Percentiles rank a stretch among this genome's conserved stretches.
Conservation (phyloP, 805 yeast genomes). For the Wickerhamomyces hampshirensis region DNA sequence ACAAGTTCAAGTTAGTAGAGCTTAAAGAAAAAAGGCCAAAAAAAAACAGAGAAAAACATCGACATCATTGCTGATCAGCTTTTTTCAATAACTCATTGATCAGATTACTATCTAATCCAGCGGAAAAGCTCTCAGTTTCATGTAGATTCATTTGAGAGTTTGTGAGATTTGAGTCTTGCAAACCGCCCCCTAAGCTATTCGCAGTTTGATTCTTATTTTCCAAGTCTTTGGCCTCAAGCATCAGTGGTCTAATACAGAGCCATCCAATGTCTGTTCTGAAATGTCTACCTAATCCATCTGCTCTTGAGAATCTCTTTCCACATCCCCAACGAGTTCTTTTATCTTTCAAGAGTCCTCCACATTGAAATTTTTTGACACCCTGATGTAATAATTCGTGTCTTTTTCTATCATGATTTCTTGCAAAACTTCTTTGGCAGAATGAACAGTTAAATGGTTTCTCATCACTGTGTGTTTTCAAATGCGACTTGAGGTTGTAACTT, state of each 20-base stretch:
- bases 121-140: no score
- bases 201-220: no score
- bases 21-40: no score
- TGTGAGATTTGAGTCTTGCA: no score
- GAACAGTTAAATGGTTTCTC: constrained; percentile 68
- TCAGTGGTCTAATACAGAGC: constrained; percentile 58
- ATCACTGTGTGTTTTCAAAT: constrained; percentile 69
- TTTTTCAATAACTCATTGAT: constrained; percentile 12
- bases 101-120: constrained; percentile 7
- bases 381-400: constrained; percentile 74
- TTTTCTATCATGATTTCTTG: constrained; percentile 71
- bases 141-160: no score
- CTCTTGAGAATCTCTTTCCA: constrained; percentile 66
- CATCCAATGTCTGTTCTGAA: constrained; percentile 74
- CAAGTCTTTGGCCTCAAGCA: constrained; percentile 43
- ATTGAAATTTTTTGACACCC: constrained; percentile 64
- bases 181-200: no score
- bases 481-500: constrained; percentile 77
- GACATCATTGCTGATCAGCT: constrained; percentile 3
- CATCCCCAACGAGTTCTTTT: constrained; percentile 69
- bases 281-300: constrained; percentile 74
- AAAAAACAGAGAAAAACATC: not conserved
- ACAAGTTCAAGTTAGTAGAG: no score
- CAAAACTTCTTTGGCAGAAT: constrained; percentile 63
- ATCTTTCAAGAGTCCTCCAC: constrained; percentile 56